Conservation (phyloP, 2,329 filamentous ascomycete species). For the Claviceps humidiphila region DNA sequence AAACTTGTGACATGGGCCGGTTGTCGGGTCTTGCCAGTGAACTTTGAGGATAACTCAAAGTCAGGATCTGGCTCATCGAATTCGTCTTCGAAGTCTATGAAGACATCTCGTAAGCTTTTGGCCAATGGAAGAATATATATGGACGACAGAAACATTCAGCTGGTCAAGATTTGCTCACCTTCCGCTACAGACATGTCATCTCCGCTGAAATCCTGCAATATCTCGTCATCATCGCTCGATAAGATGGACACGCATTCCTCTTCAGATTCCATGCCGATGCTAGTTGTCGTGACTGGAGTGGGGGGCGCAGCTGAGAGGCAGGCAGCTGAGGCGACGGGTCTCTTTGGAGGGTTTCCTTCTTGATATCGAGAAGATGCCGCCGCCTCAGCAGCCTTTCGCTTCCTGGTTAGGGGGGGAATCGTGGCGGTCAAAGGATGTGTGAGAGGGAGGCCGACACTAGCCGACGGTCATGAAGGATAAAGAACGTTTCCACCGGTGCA, state of each 20-base stretch:
- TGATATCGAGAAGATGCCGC: conserved; percentile 35
- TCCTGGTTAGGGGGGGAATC: conserved; percentile 46
- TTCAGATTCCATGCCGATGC: conserved; percentile 77
- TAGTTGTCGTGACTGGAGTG: conserved; percentile 40
- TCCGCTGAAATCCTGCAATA: conserved; percentile 65
- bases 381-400: conserved; percentile 55
- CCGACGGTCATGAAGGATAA: not conserved
- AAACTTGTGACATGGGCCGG: conserved; percentile 74
- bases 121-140: not conserved
- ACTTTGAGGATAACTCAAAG: conserved; percentile 37
- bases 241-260: conserved; percentile 82
- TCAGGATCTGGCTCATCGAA: conserved; percentile 45
- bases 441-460: not conserved
- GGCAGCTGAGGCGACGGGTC: conserved; percentile 42
- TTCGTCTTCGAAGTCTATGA: conserved; percentile 41
- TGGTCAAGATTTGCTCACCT: conserved; percentile 22
- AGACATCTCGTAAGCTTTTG: not conserved
- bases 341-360: conserved; percentile 36
- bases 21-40: conserved; percentile 57
- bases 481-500: not conserved
- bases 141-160: not conserved
- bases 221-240: conserved; percentile 61
- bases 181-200: conserved; percentile 48
- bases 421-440: conserved; percentile 24
- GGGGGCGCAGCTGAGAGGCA: conserved; percentile 34